A percentile compares a stretch with the other conserved stretches of the same genome.
These are phyloP conservation scores for Spathaspora passalidarum DNA, from an alignment of 805 yeast species.

Conservation along the genomic window DNA sequence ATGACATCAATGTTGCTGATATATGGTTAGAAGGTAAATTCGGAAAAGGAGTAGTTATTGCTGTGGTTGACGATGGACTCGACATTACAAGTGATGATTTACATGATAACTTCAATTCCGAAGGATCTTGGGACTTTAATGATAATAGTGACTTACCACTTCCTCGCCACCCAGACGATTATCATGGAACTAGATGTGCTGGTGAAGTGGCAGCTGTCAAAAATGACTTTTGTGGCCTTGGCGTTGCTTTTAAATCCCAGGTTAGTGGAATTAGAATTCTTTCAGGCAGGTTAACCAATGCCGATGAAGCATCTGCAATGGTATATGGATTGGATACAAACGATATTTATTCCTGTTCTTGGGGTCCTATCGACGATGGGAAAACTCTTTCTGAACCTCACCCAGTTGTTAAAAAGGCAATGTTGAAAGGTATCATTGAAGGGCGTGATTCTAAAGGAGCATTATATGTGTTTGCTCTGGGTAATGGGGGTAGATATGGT, in stretches of 20 bases:
- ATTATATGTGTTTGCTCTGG: constrained; percentile 91
- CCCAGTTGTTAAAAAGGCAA: constrained; percentile 70
- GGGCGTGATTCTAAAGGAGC: constrained; percentile 85
- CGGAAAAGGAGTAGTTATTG: constrained; percentile 80
- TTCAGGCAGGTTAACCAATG: constrained; percentile 74
- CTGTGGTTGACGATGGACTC: constrained; percentile 91
- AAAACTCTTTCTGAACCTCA: constrained; percentile 83
- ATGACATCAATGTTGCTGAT: constrained; percentile 83
- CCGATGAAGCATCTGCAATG: constrained; percentile 89
- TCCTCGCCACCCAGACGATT: constrained; percentile 78
- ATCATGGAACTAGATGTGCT: constrained; percentile 97
- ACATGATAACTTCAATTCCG: constrained; percentile 58
- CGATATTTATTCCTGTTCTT: constrained; percentile 94
- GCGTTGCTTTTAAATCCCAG: constrained; percentile 85
- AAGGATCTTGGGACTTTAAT: constrained; percentile 94
- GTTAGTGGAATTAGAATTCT: constrained; percentile 90
- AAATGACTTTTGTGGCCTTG: constrained; percentile 90
- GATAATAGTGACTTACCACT: constrained; percentile 70
- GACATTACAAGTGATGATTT: constrained; percentile 80
- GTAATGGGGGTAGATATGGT: constrained; percentile 80
- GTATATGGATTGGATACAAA: constrained; percentile 76
- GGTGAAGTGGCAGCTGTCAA: constrained; percentile 93
- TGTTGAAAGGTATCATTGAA: constrained; percentile 76
- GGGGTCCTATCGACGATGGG: constrained; percentile 98
- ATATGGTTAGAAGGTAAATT: constrained; percentile 82